Base-by-base conservation (phyloP, 805 yeast genomes). In the Priceomyces fermenticarens region DNA sequence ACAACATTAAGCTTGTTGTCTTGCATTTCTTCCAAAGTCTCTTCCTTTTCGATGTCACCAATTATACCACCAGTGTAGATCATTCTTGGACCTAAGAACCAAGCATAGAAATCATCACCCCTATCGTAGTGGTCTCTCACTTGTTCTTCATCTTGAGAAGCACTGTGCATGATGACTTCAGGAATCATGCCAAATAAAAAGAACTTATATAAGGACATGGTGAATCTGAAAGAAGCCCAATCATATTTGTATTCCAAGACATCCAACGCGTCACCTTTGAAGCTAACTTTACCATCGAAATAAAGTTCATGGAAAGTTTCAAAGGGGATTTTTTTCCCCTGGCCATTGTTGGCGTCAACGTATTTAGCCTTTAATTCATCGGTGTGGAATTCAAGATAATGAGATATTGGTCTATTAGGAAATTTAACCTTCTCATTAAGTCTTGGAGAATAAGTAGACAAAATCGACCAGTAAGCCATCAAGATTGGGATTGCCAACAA, bases 61-160 rank as follows among this genome's bases (percentile, higher is more conserved):
- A 89, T 81, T 40, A 86, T 70, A 59, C 97, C 96, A 15, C 91
- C 81, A 29, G 97, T 89, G 72, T 88, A 89, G 62, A 89, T 76
- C 96, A 88, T 88, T 67, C 96, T 81, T 47, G 95, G 93, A 46
- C 96, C 97, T 53, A 88, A 72, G 73, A 88, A 88, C 95, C 95
- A 88, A 41, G 89, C 70, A 77, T 89, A 89, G 67, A 88, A 88
- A 66, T 89, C 96, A 60, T 88, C 96, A 65, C 97, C 96, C 54
- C 97, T 85, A 72, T 89, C 97, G 64, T 88, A 88, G 70, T 88
- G 96, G 57, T 85, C 96, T 66, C 96, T 81, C 42, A 88, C 97
- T 68, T 88, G 97, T 68, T 88, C 97, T 71, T 88, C 97, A 62
- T 89, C 97, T 72, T 88, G 97, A 14, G 95, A 85, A 61, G 88